Evolutionary conservation across 257 asterid genomes (phyloP).

Genomic region (Solanum pinnatisectum): DNA sequence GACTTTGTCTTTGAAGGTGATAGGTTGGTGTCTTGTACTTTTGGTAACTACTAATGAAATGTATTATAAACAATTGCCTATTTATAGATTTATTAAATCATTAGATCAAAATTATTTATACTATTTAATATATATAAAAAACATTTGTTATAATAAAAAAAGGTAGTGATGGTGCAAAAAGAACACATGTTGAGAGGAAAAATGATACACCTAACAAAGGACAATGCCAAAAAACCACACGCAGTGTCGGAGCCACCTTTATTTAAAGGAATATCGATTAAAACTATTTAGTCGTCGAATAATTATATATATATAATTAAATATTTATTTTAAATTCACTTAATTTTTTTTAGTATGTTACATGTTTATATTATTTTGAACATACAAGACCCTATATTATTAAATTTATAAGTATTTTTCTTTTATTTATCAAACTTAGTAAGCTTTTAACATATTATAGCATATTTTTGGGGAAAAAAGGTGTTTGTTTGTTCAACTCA

Average conservation of each 20-base stretch:
- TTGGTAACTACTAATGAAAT: background rate
- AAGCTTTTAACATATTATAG: background rate
- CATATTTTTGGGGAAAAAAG: background rate
- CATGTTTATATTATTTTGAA: background rate
- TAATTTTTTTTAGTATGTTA: background rate
- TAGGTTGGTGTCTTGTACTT: background rate
- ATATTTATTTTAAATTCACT: no score
- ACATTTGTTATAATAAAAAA: background rate
- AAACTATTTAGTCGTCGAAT: background rate
- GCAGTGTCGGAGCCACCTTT: background rate
- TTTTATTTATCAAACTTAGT: background rate
- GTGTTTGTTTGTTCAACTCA: background rate
- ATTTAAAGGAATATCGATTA: background rate
- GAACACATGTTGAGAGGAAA: background rate
- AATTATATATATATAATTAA: background rate
- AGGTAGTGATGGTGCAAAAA: background rate
- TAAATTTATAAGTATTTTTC: background rate
- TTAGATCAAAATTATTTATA: background rate
- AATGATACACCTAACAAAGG: background rate
- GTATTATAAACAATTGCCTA: background rate
- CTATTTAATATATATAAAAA: background rate
- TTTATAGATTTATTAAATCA: no score
- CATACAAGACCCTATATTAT: background rate
- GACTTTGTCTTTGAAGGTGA: background rate
- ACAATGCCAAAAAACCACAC: background rate